Evolutionary conservation across 1,284 basidiomycete species (phyloP).

Genomic region (Xanthoconium separans): DNA sequence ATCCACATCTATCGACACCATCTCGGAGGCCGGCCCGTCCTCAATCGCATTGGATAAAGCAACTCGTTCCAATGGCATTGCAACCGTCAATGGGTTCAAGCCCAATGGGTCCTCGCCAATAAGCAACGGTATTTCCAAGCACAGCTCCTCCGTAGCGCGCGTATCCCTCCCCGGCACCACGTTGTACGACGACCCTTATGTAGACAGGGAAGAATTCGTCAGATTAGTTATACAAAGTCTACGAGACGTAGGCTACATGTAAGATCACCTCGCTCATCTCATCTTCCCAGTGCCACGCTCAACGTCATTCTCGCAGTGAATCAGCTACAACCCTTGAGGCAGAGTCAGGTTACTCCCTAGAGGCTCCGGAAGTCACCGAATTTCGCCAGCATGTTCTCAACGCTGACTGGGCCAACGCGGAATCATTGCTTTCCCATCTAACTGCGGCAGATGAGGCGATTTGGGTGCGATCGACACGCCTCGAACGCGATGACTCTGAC

Average conservation of each 20-base stretch:
- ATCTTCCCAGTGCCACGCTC: slow-evolving; percentile 11
- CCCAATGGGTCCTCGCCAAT: slow-evolving; percentile 31
- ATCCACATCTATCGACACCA: slow-evolving; percentile 48
- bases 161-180: slow-evolving; percentile 68
- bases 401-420: slow-evolving; percentile 84
- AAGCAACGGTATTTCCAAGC: slow-evolving; percentile 48
- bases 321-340: slow-evolving; percentile 86
- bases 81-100: slow-evolving; percentile 44
- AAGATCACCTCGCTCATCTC: slow-evolving; percentile 34
- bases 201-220: slow-evolving; percentile 91
- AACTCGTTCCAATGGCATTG: slow-evolving; percentile 49
- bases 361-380: slow-evolving; percentile 74
- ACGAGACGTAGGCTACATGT: slow-evolving; percentile 92
- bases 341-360: slow-evolving; percentile 91
- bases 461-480: slow-evolving; percentile 47
- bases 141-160: slow-evolving; percentile 46
- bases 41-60: slow-evolving; percentile 44
- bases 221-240: slow-evolving; percentile 89
- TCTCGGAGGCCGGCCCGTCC: slow-evolving; percentile 54
- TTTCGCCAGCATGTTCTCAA: slow-evolving; percentile 83
- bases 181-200: slow-evolving; percentile 71
- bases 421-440: slow-evolving; percentile 66
- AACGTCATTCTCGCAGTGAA: slow-evolving; percentile 52
- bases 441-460: slow-evolving; percentile 65
- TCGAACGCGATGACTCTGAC: slow-evolving; percentile 18